phyloP scores from a whole-genome alignment of 768 basidiomycete genomes.

The Hebeloma cylindrosporum region DNA sequence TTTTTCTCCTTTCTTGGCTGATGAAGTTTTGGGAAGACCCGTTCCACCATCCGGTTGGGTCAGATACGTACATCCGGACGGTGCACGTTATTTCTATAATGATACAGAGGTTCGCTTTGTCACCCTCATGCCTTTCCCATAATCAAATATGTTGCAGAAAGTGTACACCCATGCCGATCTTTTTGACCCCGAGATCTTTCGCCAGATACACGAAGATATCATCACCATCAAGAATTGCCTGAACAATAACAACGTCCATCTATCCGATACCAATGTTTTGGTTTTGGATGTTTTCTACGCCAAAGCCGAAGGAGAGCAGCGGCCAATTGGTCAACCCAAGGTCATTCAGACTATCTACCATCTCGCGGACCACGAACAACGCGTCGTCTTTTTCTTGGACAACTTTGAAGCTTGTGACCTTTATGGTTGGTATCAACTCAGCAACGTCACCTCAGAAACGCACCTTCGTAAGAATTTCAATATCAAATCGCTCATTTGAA shows the following conservation, averaged over 20 bases:
- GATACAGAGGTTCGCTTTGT: slow-evolving; percentile 8
- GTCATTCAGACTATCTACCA: too few relatives aligned
- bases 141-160: slow-evolving; percentile 29
- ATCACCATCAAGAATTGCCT: slow-evolving; percentile 30
- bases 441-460: slow-evolving; percentile 35
- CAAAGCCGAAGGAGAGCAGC: too few relatives aligned
- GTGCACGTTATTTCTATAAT: slow-evolving; percentile 19
- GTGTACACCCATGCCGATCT: slow-evolving; percentile 58
- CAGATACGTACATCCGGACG: slow-evolving; percentile 16
- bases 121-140: neutral
- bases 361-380: slow-evolving; percentile 36
- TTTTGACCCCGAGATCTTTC: slow-evolving; percentile 32
- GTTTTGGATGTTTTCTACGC: slow-evolving; percentile 41
- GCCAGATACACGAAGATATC: slow-evolving; percentile 37
- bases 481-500: neutral
- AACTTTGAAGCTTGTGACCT: slow-evolving; percentile 31
- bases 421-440: slow-evolving; percentile 31
- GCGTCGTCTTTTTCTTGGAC: slow-evolving; percentile 54
- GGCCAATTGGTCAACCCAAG: too few relatives aligned
- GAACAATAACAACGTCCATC: slow-evolving; percentile 20
- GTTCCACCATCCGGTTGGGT: slow-evolving; percentile 13
- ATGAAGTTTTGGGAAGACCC: slow-evolving; percentile 1
- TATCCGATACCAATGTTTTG: slow-evolving; percentile 41
- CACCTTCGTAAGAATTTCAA: slow-evolving; percentile 38
- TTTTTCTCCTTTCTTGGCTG: too few relatives aligned